These are phyloP conservation scores for Paracoccidioides lutzii DNA, from an alignment of 2,329 filamentous ascomycete species.

Conservation along the genomic window DNA sequence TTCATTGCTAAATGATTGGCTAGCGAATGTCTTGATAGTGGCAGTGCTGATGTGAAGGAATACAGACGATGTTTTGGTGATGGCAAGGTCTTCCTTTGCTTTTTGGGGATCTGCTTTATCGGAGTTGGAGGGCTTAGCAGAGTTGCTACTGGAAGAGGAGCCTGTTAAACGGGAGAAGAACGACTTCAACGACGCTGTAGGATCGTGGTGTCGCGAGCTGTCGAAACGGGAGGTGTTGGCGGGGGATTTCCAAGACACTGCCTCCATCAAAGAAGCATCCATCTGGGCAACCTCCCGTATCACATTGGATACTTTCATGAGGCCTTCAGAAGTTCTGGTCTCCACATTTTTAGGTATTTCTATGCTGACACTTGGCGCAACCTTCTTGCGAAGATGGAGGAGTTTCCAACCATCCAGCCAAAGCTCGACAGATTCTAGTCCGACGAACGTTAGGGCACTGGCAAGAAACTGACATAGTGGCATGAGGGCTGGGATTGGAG, in stretches of 20 bases:
- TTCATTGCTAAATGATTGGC: conserved; percentile 62
- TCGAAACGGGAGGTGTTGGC: conserved; percentile 26
- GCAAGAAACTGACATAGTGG: conserved; percentile 85
- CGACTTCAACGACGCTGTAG: conserved; percentile 52
- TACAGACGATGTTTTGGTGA: conserved; percentile 60
- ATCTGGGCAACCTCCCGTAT: conserved; percentile 83
- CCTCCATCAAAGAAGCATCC: conserved; percentile 77
- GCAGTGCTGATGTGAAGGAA: conserved; percentile 84
- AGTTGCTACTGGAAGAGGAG: conserved; percentile 37
- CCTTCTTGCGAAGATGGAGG: conserved; percentile 68
- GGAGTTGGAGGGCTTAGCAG: conserved; percentile 25
- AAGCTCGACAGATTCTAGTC: conserved; percentile 73
- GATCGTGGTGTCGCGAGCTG: conserved; percentile 24
- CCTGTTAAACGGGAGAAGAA: conserved; percentile 72
- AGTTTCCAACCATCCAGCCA: conserved; percentile 82
- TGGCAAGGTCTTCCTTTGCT: conserved; percentile 61
- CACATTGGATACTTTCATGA: conserved; percentile 77
- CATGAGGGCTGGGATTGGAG: conserved; percentile 72
- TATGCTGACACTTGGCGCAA: conserved; percentile 61
- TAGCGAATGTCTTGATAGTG: conserved; percentile 62
- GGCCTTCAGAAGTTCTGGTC: conserved; percentile 66
- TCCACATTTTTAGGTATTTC: conserved; percentile 66
- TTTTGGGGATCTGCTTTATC: conserved; percentile 46
- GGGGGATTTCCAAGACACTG: conserved; percentile 69
- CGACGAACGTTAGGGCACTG: conserved; percentile 91